phyloP scores from a whole-genome alignment of 257 asterid genomes.

The Anisodus acutangulus region DNA sequence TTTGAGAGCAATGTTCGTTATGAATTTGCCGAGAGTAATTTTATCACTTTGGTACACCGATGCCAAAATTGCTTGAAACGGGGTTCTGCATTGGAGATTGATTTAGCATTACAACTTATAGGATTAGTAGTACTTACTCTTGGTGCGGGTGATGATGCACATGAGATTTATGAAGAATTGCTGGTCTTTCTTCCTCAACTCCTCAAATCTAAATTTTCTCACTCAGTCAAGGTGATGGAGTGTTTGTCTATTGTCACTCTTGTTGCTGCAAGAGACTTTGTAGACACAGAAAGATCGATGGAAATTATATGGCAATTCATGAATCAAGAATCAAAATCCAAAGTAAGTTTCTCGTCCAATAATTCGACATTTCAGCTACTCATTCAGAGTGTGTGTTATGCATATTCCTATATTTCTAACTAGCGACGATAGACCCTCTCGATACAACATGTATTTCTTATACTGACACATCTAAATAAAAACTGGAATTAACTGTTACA shows the following conservation, averaged over 20 bases:
- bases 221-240: neutral
- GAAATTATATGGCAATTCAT: neutral
- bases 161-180: neutral
- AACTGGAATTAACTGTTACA: neutral
- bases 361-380: too few species aligned
- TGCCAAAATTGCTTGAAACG: neutral
- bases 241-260: neutral
- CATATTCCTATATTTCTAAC: neutral
- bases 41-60: neutral
- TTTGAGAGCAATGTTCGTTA: neutral
- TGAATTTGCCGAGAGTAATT: neutral
- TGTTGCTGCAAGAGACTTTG: neutral
- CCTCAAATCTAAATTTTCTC: neutral
- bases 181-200: neutral
- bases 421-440: neutral
- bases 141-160: neutral
- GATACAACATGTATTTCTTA: neutral
- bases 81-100: neutral
- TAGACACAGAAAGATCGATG: neutral
- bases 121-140: neutral
- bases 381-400: neutral
- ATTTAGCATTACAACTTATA: neutral
- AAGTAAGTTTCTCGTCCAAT: neutral
- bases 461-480: too few species aligned
- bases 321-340: neutral